Evolutionary conservation across 352 stramenopile species (phyloP).

Genomic region (Blastocystis sp.): DNA sequence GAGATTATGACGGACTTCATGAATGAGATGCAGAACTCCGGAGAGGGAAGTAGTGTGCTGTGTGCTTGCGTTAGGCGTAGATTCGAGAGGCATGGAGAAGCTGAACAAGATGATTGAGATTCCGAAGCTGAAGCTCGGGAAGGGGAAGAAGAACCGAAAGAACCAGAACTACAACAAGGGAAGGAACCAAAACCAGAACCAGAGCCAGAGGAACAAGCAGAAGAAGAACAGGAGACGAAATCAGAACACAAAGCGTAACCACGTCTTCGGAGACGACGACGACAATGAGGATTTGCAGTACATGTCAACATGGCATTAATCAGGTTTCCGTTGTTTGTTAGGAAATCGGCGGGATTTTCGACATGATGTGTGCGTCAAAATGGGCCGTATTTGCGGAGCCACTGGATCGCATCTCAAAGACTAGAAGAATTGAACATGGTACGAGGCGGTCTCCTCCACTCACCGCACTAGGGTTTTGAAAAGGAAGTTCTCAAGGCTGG

Average conservation of each 20-base stretch:
- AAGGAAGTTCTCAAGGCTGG: conserved; percentile 73
- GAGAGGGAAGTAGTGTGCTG: conserved; percentile 34
- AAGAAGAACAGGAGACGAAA: conserved; percentile 37
- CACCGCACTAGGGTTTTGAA: conserved; percentile 67
- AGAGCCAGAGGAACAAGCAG: conserved; percentile 6
- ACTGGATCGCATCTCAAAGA: not conserved
- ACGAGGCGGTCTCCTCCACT: not conserved
- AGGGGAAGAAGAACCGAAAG: conserved; percentile 46
- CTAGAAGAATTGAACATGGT: conserved; percentile 34
- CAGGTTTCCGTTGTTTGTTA: conserved; percentile 10
- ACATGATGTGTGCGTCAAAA: not conserved
- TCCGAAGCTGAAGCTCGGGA: not conserved
- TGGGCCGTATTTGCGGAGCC: not conserved
- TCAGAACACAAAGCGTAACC: conserved; percentile 13
- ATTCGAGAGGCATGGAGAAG: not conserved
- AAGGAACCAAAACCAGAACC: not conserved
- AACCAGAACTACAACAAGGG: conserved; percentile 3
- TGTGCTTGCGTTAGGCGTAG: not conserved
- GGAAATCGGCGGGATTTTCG: not conserved
- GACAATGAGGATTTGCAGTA: conserved; percentile 18
- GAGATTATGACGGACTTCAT: conserved; percentile 50
- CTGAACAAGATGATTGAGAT: conserved; percentile 38
- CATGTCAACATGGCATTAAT: conserved; percentile 31
- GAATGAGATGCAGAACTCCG: conserved; percentile 37
- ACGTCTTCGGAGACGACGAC: conserved; percentile 54